A percentile compares a stretch with the other conserved stretches of the same genome.
Conservation (phyloP, 1,284 basidiomycete species). For the Moesziomyces antarcticus region DNA sequence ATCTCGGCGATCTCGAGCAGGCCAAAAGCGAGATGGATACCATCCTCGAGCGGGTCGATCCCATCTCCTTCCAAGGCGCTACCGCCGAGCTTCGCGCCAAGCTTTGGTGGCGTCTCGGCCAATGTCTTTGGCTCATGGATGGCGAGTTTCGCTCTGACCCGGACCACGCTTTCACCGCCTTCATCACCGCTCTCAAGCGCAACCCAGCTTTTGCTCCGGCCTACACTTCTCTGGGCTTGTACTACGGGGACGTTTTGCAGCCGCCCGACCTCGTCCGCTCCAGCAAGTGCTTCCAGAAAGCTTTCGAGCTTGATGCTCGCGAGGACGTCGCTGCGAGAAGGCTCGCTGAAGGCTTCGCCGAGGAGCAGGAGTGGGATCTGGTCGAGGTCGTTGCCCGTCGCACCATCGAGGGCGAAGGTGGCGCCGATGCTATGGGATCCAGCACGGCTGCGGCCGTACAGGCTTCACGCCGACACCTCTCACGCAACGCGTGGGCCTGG, state of each 20-base stretch:
- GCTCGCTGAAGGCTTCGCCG: constrained; percentile 88
- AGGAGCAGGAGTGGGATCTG: constrained; percentile 93
- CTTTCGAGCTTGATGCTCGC: constrained; percentile 92
- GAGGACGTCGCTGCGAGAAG: constrained; percentile 85
- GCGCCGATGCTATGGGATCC: constrained; percentile 42
- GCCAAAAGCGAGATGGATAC: constrained; percentile 74
- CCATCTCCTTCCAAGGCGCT: constrained; percentile 34
- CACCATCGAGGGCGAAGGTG: constrained; percentile 81
- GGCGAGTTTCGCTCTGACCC: constrained; percentile 70
- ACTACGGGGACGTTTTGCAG: constrained; percentile 79
- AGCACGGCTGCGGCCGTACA: constrained; percentile 19
- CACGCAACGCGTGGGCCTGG: constrained; percentile 94
- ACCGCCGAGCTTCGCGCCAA: constrained; percentile 73
- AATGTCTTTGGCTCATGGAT: constrained; percentile 79
- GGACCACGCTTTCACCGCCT: constrained; percentile 72
- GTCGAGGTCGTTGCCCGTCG: constrained; percentile 91
- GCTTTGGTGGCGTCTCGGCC: constrained; percentile 85
- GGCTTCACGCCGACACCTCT: constrained; percentile 65
- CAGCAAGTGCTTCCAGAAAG: constrained; percentile 97
- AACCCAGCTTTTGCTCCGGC: constrained; percentile 84
- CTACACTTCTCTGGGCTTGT: constrained; percentile 91
- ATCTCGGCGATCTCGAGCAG: constrained; percentile 72
- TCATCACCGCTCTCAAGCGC: constrained; percentile 84
- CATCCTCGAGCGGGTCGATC: constrained; percentile 74
- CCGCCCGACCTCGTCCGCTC: constrained; percentile 86